Base-by-base conservation (phyloP, 225 moss, liverwort and hornwort genomes). In the Antitrichia curtipendula region DNA sequence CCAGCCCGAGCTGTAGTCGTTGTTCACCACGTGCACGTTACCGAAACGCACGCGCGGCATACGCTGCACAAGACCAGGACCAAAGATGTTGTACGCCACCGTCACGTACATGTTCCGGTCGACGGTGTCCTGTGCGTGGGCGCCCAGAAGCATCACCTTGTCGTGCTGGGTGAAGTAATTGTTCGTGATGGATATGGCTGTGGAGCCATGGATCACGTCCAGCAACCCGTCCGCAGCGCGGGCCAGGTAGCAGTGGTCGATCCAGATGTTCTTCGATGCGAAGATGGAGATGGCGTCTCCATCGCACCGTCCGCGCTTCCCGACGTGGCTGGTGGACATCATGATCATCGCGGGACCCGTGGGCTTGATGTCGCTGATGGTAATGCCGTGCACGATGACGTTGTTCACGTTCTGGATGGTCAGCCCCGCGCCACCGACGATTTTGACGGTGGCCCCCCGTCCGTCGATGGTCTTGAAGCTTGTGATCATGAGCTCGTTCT, bases 381-480 rank as follows among this genome's bases (percentile, higher is more conserved):
- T 32, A 7, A 97, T 72, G 18, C 95, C 93, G 87, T 96, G 95
- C 25, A 96, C 66, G 62, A 97, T 93, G 14, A 97, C 83, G 75
- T 91, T 93, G 32, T 56, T 89, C 11, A 97, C 89, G 11, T 12
- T 12, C 56, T 96, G 95, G 27, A 97, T 49, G 13, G 93, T 94
- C 2, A 97, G 71, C 3, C 94, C 95, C 6, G 73, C 97, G 22
- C 95, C 96, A 5, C 91, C 84, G 2, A 89, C 87, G 40, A 97
- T 94, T 54, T 87, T 91, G 31, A 97, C 93, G 19, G 27, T 90
- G 14, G 32, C 89, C 11, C 97, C 96, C 3, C 97, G 91, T 2
- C 97, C 97, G 60, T 97, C 97, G 86, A 97, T 91, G 28, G 97
- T 97, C 88, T 97, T 96, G 91, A 78, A 96, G 81, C 95, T 96